These are phyloP conservation scores for Pseudogymnoascus sp. DNA, from an alignment of 2,329 filamentous ascomycete species.

Conservation along the genomic window DNA sequence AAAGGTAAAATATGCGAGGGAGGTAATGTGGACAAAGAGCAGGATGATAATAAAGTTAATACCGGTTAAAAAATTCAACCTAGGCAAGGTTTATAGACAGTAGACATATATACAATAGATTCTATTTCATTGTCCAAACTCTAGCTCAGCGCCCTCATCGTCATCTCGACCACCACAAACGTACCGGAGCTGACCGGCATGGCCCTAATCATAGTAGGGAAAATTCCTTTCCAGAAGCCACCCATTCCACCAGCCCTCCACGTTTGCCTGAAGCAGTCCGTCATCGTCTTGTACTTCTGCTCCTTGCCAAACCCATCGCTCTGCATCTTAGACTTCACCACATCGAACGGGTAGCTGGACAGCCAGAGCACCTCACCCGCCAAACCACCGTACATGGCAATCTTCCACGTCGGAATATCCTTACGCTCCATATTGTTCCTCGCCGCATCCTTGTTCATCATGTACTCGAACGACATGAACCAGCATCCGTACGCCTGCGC, in stretches of 20 bases:
- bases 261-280: constrained; percentile 80
- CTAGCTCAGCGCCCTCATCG: constrained; percentile 43
- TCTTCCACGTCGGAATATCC: constrained; percentile 74
- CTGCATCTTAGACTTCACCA: constrained; percentile 99
- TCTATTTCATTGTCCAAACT: not conserved
- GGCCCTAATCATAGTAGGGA: constrained; percentile 80
- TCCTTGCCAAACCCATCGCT: constrained; percentile 76
- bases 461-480: constrained; percentile 91
- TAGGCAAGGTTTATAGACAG: not conserved
- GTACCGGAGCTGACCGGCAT: constrained; percentile 98
- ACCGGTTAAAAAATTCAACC: not conserved
- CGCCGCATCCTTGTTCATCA: constrained; percentile 84
- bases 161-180: constrained; percentile 74
- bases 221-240: constrained; percentile 94
- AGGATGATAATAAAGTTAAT: not conserved
- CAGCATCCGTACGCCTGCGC: constrained; percentile 91
- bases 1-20: not conserved
- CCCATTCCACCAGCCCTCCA: constrained; percentile 66
- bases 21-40: not conserved
- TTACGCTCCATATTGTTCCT: constrained; percentile 69
- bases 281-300: constrained; percentile 72
- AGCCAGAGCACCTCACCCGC: constrained; percentile 94
- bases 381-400: constrained; percentile 85
- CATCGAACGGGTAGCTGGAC: constrained; percentile 88
- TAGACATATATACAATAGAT: not conserved